Evolutionary conservation across 768 basidiomycete species (phyloP).

Genomic region (Guyanaporus albipodus): DNA sequence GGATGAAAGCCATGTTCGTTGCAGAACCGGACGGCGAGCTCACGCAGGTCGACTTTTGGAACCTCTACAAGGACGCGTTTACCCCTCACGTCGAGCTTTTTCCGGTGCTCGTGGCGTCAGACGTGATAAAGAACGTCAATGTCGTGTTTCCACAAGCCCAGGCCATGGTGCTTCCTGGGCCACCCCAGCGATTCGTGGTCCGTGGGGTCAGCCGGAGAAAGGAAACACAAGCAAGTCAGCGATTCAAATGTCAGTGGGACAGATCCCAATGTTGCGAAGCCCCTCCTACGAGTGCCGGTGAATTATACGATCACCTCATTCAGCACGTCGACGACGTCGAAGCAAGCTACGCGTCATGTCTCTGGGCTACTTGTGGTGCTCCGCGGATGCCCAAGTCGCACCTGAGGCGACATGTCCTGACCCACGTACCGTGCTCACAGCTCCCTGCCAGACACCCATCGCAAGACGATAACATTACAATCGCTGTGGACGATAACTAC

Average conservation of each 20-base stretch:
- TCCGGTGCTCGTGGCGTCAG: slow-evolving; percentile 75
- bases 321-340: slow-evolving; percentile 50
- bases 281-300: slow-evolving; percentile 49
- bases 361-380: slow-evolving; percentile 68
- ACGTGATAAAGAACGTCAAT: slow-evolving; percentile 92
- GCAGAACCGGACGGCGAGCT: slow-evolving; percentile 73
- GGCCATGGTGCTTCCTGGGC: slow-evolving; percentile 79
- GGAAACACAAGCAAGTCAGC: slow-evolving; percentile 51
- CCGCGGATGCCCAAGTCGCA: slow-evolving; percentile 42
- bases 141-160: slow-evolving; percentile 80
- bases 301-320: slow-evolving; percentile 71
- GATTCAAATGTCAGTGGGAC: slow-evolving; percentile 78
- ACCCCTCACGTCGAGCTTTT: slow-evolving; percentile 52
- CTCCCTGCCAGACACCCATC: slow-evolving; percentile 56
- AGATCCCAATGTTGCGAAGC: slow-evolving; percentile 49
- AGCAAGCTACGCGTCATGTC: slow-evolving; percentile 48
- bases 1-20: slow-evolving; percentile 92
- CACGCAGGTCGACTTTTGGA: slow-evolving; percentile 96
- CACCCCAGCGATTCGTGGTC: slow-evolving; percentile 78
- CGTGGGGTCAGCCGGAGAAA: slow-evolving; percentile 75
- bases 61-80: slow-evolving; percentile 84
- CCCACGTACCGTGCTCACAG: slow-evolving; percentile 66
- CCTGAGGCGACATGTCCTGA: slow-evolving; percentile 67
- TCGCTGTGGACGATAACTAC: slow-evolving; percentile 56
- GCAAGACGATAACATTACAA: slow-evolving; percentile 70